A percentile compares a stretch with the other conserved stretches of the same genome.
Conservation (phyloP, 176 grass and related monocot species). For the sorghum (Sorghum bicolor) region DNA sequence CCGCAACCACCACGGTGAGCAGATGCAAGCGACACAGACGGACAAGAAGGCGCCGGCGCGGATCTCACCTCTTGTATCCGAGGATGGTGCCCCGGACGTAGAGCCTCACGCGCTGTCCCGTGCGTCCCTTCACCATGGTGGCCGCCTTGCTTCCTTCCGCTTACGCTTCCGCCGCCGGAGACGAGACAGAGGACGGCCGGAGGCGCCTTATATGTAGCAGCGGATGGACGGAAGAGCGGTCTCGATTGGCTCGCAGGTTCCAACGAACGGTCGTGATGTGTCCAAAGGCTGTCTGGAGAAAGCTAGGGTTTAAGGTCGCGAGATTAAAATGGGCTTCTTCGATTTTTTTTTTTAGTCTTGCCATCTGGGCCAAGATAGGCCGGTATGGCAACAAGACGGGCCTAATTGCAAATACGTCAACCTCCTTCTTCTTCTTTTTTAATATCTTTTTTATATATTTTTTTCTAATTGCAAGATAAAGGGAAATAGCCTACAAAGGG, state of each 20-base stretch:
- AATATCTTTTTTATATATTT: no score
- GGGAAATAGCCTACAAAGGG: no score
- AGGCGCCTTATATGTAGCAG: constrained; percentile 22
- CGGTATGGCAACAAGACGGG: background rate
- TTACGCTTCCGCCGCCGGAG: constrained; percentile 24
- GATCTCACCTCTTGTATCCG: constrained; percentile 60
- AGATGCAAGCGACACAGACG: background rate
- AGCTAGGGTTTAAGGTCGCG: background rate
- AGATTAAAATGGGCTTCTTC: background rate
- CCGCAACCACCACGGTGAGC: background rate
- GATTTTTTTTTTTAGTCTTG: background rate
- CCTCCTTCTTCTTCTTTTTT: no score
- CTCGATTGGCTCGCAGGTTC: background rate
- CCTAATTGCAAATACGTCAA: background rate
- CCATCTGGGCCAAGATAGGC: background rate
- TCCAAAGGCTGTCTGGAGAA: background rate
- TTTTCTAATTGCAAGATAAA: no score
- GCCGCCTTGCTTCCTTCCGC: background rate
- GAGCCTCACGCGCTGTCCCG: constrained; percentile 48
- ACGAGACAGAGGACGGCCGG: background rate
- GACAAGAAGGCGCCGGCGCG: background rate
- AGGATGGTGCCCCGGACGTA: constrained; percentile 80
- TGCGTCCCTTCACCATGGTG: constrained; percentile 53
- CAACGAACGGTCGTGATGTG: background rate
- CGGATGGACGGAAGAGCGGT: background rate